Base-by-base conservation (phyloP, 352 stramenopile genomes). In the Phytophthora pistaciae region DNA sequence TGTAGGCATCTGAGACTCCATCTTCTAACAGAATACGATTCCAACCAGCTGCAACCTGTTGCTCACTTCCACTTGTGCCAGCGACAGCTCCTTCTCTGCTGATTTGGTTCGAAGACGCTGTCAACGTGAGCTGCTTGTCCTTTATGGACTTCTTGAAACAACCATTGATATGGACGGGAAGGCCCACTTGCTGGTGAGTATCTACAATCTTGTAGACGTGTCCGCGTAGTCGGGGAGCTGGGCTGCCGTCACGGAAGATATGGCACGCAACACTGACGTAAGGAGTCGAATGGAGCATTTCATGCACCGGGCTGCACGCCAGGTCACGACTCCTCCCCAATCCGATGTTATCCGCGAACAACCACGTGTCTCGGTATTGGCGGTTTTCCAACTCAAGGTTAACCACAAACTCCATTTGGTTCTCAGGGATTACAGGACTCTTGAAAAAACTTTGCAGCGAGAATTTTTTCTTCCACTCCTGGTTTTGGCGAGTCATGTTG, bases 381-480 rank as follows among this genome's bases (percentile, higher is more conserved):
- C 50, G 57, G 60, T 93, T 92, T 58, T 93, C 83, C 11, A 91
- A 58, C 29, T 92, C 85, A 14, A 93, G 46, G 27, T 80, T 77
- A n/a, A 95, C 71, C 0, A 62, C 64, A 49, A 92, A 93, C 66
- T 92, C 80, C 46, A 94, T 61, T 74, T 90, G 78, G 46, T 83
- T 91, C 64, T 92, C 84, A 27, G 84, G 87, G 0, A 73, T 82
- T 9, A 88, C 70, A 8, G 75, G 70, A 20, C 69, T 84, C 55
- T 91, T 92, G 66, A 94, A 94, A 65, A 94, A 92, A 60, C 83
- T 92, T 27, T 92, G 85, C 8, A 94, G 71, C 1, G 71, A 89
- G 36, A 91, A 93, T 53, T 91, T 92, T 44, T 90, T 91, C 66
- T 90, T 91, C 88, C 88, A 95, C 33, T 95, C 85, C 25, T 77